Conservation (phyloP, 2,329 filamentous ascomycete species). For the Venturia pyrina region DNA sequence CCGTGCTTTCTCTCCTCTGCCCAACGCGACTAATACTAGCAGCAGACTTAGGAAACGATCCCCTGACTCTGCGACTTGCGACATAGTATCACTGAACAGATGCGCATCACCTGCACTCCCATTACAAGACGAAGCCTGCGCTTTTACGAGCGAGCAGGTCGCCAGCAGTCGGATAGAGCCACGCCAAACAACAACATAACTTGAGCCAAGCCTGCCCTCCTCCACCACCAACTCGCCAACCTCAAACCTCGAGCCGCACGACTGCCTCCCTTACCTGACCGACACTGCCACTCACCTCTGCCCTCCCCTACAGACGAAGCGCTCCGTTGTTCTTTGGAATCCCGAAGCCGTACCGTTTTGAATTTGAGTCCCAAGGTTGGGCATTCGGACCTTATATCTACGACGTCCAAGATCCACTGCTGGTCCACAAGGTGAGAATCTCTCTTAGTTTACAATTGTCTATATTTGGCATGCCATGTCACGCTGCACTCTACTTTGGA, state of each 20-base stretch:
- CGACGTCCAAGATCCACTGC: neutral
- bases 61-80: neutral
- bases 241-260: neutral
- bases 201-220: neutral
- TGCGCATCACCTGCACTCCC: neutral
- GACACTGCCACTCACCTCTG: neutral
- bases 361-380: neutral
- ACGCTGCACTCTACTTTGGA: neutral
- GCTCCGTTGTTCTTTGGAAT: neutral
- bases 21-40: neutral
- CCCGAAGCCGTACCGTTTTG: neutral
- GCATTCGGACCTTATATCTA: neutral
- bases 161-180: neutral
- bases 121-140: neutral
- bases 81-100: neutral
- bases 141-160: neutral
- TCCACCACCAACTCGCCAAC: neutral
- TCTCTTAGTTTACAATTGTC: neutral
- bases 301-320: neutral
- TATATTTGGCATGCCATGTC: neutral
- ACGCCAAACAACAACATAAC: neutral
- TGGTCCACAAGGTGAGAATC: neutral
- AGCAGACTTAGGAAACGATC: neutral
- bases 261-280: neutral
- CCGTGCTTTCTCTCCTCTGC: neutral